Percentiles rank a stretch among this genome's conserved stretches.
phyloP scores from a whole-genome alignment of 805 yeast genomes.

The Clavispora vitiphila region DNA sequence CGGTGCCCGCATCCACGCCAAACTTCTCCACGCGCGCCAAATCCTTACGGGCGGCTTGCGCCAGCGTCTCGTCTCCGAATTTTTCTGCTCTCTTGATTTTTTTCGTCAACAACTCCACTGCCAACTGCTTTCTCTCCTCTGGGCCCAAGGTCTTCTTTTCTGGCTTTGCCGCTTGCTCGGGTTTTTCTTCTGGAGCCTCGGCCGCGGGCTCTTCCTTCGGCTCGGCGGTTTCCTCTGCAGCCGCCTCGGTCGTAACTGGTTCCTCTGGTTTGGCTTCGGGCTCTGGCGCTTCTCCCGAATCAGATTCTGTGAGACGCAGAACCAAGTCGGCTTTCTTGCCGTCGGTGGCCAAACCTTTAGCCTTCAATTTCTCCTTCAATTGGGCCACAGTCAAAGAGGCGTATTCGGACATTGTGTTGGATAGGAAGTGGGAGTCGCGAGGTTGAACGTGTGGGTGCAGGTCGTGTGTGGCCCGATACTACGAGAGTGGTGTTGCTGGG shows the following conservation, averaged over 20 bases:
- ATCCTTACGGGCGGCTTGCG: constrained; percentile 53
- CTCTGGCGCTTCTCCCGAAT: constrained; percentile 17
- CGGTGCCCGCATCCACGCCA: constrained; percentile 67
- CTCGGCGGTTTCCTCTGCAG: constrained; percentile 12
- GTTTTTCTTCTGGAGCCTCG: constrained; percentile 11
- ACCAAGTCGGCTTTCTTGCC: constrained; percentile 83
- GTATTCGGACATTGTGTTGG: constrained; percentile 44
- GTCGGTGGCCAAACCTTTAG: constrained; percentile 57
- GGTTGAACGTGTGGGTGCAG: neutral
- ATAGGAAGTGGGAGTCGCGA: neutral
- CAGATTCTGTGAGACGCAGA: constrained; percentile 58
- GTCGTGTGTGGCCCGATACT: neutral
- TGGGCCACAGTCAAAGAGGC: constrained; percentile 75
- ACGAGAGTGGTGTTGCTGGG: too few species aligned
- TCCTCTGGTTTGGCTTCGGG: constrained; percentile 1
- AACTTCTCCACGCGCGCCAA: constrained; percentile 75
- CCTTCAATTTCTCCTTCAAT: constrained; percentile 70
- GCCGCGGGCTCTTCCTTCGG: constrained; percentile 10
- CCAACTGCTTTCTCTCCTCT: constrained; percentile 67
- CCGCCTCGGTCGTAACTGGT: constrained; percentile 6
- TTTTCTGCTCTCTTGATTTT: constrained; percentile 71
- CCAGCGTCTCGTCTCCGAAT: constrained; percentile 64
- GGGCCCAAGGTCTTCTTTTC: constrained; percentile 45
- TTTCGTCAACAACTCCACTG: constrained; percentile 60
- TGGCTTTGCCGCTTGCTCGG: constrained; percentile 19